Evolutionary conservation across 805 yeast genomes (phyloP).

Genomic region (Martiniozyma abietophila): DNA sequence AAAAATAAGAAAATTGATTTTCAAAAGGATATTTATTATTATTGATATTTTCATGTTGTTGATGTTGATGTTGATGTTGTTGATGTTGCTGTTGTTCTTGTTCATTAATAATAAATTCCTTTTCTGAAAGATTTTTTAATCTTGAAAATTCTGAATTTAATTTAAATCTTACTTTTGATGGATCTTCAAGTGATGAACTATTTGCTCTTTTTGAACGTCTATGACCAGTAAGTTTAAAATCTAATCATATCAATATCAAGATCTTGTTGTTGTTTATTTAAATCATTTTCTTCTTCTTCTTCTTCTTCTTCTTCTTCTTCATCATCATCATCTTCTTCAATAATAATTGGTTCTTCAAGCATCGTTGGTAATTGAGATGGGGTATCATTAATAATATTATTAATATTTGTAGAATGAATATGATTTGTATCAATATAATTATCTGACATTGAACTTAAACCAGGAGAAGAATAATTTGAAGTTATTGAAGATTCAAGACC

Average conservation of each 20-base stretch:
- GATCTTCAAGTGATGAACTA: conserved; percentile 23
- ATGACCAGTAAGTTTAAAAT: too few relatives aligned
- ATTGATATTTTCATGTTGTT: not conserved
- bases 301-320: conserved; percentile 1
- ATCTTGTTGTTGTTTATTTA: not conserved
- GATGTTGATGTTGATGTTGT: not conserved
- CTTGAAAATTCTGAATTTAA: conserved; percentile 9
- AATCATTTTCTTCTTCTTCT: not conserved
- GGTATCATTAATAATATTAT: too few relatives aligned
- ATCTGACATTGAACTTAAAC: too few relatives aligned
- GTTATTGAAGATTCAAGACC: too few relatives aligned
- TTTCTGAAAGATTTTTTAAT: not conserved
- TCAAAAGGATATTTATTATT: conserved; percentile 16
- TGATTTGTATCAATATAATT: too few relatives aligned
- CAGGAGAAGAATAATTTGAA: too few relatives aligned
- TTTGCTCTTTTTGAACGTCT: conserved; percentile 22
- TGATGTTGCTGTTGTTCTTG: not conserved
- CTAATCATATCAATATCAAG: too few relatives aligned
- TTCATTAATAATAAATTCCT: too few relatives aligned
- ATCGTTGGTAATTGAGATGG: too few relatives aligned
- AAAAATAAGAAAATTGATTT: conserved; percentile 15
- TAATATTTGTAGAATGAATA: too few relatives aligned
- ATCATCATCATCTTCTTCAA: too few relatives aligned
- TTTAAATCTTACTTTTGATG: conserved; percentile 21
- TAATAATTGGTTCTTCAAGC: too few relatives aligned